Evolutionary conservation across 441 rosid species (phyloP).

Genomic region (Metrosideros polymorpha): DNA sequence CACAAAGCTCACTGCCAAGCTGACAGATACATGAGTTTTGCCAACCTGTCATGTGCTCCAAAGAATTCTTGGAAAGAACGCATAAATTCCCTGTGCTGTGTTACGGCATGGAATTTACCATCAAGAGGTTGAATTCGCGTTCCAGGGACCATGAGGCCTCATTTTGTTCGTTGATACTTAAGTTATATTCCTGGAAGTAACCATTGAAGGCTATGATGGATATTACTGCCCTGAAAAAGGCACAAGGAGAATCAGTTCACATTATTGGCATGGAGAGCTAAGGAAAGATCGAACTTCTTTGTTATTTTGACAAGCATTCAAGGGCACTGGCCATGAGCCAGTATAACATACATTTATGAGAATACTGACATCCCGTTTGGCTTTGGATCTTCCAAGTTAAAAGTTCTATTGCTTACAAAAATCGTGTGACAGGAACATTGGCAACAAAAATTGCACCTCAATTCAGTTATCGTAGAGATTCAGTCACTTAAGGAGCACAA

Average conservation of each 20-base stretch:
- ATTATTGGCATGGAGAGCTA: neutral
- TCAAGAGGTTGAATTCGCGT: conserved; percentile 53
- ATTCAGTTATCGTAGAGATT: neutral
- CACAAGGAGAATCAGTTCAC: conserved; percentile 3
- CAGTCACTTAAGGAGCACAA: neutral
- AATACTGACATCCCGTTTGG: neutral
- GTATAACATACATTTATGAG: neutral
- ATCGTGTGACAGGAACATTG: neutral
- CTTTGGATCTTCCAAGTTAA: neutral
- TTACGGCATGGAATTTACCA: neutral
- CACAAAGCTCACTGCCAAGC: neutral
- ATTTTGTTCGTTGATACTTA: conserved; percentile 35
- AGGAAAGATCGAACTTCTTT: neutral
- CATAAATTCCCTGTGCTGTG: neutral
- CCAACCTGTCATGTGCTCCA: neutral
- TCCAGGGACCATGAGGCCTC: conserved; percentile 67
- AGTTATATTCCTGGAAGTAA: conserved; percentile 62
- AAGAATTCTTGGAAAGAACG: neutral
- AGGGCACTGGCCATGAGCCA: neutral
- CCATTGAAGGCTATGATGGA: conserved; percentile 63
- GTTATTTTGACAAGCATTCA: neutral
- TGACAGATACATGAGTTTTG: neutral
- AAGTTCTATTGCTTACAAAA: neutral
- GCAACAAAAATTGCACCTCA: neutral
- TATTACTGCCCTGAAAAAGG: conserved; percentile 41